Percentiles rank a stretch among this genome's conserved stretches.
phyloP scores from a whole-genome alignment of 2,329 filamentous ascomycete species.

The Xylariaceae sp. region DNA sequence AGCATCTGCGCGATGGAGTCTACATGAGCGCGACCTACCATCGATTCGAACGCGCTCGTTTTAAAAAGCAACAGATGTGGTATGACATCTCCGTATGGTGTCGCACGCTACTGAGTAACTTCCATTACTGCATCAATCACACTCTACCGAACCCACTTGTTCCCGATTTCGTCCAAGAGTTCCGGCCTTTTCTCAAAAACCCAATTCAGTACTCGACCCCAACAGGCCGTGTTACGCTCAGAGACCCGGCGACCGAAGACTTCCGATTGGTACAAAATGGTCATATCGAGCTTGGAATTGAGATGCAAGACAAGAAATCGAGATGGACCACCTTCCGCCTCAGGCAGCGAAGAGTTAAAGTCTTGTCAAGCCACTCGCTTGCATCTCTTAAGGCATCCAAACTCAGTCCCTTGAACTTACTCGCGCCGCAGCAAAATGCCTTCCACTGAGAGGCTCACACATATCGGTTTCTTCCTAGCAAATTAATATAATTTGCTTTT shows the following conservation, averaged over 20 bases:
- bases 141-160: conserved; percentile 38
- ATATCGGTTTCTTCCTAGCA: neutral
- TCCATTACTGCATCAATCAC: conserved; percentile 14
- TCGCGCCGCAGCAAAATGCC: conserved; percentile 4
- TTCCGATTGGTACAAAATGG: conserved; percentile 8
- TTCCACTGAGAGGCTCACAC: neutral
- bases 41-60: conserved; percentile 36
- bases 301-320: conserved; percentile 9
- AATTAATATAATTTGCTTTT: neutral
- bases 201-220: conserved; percentile 44
- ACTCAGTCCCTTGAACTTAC: conserved; percentile 22
- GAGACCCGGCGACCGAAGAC: conserved; percentile 32
- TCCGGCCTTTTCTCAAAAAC: conserved; percentile 52
- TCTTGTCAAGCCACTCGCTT: conserved; percentile 29
- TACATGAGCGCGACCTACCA: conserved; percentile 17
- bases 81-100: conserved; percentile 40
- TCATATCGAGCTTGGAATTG: conserved; percentile 8
- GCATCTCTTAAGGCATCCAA: conserved; percentile 19
- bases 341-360: neutral
- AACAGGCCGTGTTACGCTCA: conserved; percentile 48
- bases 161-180: conserved; percentile 54
- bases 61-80: conserved; percentile 42
- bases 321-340: neutral
- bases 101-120: conserved; percentile 27
- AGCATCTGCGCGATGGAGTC: conserved; percentile 34